A percentile compares a stretch with the other conserved stretches of the same genome.
Conservation (phyloP, 495 filamentous ascomycete species). For the Daldinia caldariorum region DNA sequence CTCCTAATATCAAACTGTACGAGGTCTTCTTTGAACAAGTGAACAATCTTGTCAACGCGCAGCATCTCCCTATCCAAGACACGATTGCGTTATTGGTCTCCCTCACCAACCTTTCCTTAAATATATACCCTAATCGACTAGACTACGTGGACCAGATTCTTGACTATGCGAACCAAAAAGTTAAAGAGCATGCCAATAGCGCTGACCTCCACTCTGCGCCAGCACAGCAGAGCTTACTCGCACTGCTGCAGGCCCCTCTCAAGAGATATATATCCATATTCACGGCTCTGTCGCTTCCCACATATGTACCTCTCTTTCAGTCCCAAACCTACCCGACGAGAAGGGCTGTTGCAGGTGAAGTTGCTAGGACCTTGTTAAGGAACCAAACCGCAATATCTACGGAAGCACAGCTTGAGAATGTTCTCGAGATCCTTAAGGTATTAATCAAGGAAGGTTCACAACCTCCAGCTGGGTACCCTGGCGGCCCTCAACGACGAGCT, state of each 20-base stretch:
- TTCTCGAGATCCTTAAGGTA: conserved; percentile 86
- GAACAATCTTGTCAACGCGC: conserved; percentile 87
- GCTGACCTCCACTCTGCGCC: conserved; percentile 89
- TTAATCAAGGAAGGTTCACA: conserved; percentile 93
- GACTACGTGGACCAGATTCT: conserved; percentile 97
- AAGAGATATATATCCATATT: conserved; percentile 92
- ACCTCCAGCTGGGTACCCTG: conserved; percentile 83
- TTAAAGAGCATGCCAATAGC: conserved; percentile 88
- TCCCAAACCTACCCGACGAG: conserved; percentile 94
- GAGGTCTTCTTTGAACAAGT: conserved; percentile 99
- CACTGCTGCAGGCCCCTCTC: conserved; percentile 86
- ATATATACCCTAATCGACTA: conserved; percentile 90
- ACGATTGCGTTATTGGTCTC: conserved; percentile 93
- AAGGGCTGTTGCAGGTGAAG: conserved; percentile 86
- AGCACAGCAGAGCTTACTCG: conserved; percentile 87
- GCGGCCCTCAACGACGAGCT: conserved; percentile 76
- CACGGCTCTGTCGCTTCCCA: conserved; percentile 89
- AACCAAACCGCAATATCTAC: conserved; percentile 82
- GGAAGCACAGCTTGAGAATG: conserved; percentile 82
- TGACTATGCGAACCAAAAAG: conserved; percentile 87
- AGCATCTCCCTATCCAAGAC: conserved; percentile 92
- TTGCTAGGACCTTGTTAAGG: conserved; percentile 78
- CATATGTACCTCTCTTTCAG: conserved; percentile 87
- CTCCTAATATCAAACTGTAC: conserved; percentile 88
- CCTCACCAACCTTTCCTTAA: conserved; percentile 89